phyloP scores from a whole-genome alignment of 371 early-diverging fungal genomes.

The Batkoa obscura region DNA sequence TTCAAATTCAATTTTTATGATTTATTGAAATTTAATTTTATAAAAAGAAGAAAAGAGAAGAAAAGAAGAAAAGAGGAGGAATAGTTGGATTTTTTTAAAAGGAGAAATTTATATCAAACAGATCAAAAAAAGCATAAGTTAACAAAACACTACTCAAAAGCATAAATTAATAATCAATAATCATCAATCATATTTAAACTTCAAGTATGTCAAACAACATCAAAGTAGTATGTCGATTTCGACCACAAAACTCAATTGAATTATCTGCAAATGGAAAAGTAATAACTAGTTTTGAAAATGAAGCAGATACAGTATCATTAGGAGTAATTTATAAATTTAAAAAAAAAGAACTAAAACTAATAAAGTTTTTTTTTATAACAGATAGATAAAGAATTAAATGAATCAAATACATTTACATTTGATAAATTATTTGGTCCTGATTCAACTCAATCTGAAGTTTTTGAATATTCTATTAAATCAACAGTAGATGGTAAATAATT shows the following conservation, averaged over 20 bases:
- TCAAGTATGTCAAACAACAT: too few species aligned
- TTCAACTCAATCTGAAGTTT: conserved; percentile 62
- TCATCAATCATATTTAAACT: too few species aligned
- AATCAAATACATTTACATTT: conserved; percentile 51
- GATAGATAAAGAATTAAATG: conserved; percentile 42
- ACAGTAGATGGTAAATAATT: conserved; percentile 64
- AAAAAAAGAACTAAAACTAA: not conserved
- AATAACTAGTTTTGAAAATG: conserved; percentile 62
- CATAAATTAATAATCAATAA: too few species aligned
- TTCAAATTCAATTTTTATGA: too few species aligned
- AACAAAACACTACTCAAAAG: too few species aligned
- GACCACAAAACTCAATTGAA: conserved; percentile 86
- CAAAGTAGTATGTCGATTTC: conserved; percentile 91
- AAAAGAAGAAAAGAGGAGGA: too few species aligned
- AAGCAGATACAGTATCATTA: conserved; percentile 13
- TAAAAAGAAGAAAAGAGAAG: too few species aligned
- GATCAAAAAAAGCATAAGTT: too few species aligned
- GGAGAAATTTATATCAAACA: too few species aligned
- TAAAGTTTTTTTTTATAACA: not conserved
- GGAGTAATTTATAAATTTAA: not conserved
- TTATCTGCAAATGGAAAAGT: conserved; percentile 70
- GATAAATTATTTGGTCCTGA: conserved; percentile 75
- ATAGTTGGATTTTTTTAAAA: too few species aligned
- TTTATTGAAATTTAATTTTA: too few species aligned
- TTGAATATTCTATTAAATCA: conserved; percentile 75